phyloP scores from a whole-genome alignment of 1,284 basidiomycete species.

The Heliocybe sulcata region DNA sequence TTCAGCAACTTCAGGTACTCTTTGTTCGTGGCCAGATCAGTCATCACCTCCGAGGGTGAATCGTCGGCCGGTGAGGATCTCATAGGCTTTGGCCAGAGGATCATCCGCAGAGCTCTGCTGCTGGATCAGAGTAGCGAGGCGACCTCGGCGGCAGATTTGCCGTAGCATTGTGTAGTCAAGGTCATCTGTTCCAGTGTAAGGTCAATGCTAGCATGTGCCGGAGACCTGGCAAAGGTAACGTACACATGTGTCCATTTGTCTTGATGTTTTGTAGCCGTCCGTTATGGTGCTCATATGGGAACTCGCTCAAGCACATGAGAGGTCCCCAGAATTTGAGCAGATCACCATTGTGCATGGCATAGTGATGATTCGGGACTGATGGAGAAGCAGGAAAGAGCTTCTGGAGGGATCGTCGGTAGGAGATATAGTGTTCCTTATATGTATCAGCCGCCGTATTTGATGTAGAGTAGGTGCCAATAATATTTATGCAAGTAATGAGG shows the following conservation, averaged over 20 bases:
- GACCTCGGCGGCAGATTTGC: slow-evolving; percentile 11
- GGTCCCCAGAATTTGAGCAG: slow-evolving; percentile 26
- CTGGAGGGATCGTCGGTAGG: slow-evolving; percentile 16
- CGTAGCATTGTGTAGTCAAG: slow-evolving; percentile 19
- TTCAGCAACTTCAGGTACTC: neutral
- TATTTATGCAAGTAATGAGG: slow-evolving; percentile 21
- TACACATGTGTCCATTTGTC: slow-evolving; percentile 22
- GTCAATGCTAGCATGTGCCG: neutral
- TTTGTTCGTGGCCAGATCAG: neutral
- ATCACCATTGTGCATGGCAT: slow-evolving; percentile 24
- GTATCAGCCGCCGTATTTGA: slow-evolving; percentile 19
- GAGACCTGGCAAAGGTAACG: slow-evolving; percentile 5
- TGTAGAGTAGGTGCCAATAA: slow-evolving; percentile 19
- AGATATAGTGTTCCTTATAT: slow-evolving; percentile 18
- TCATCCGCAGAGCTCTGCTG: neutral
- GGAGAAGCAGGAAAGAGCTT: slow-evolving; percentile 18
- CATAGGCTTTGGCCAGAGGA: neutral
- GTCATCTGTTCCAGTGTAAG: slow-evolving; percentile 7
- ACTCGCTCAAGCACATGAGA: slow-evolving; percentile 19
- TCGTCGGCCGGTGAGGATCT: neutral
- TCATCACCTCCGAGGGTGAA: no score
- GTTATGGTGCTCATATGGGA: slow-evolving; percentile 23
- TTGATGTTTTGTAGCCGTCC: slow-evolving; percentile 23
- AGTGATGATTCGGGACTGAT: slow-evolving; percentile 27
- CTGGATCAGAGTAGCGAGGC: slow-evolving; percentile 3